These are phyloP conservation scores for Incumbomyces delicatus DNA, from an alignment of 2,329 filamentous ascomycete species.

Conservation along the genomic window DNA sequence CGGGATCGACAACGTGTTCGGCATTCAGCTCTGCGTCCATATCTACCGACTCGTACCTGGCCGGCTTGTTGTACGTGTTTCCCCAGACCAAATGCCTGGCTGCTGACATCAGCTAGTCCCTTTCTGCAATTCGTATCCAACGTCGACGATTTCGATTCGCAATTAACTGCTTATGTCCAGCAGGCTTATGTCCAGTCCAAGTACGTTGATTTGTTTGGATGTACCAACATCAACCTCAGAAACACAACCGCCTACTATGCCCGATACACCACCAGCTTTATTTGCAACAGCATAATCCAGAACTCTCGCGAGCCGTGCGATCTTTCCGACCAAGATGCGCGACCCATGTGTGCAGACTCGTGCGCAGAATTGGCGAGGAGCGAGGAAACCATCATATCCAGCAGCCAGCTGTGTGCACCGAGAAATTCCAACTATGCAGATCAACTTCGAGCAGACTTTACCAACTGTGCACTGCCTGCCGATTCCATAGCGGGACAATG, in stretches of 20 bases:
- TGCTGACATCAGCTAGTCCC: conserved; percentile 47
- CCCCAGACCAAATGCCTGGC: conserved; percentile 13
- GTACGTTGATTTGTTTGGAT: conserved; percentile 74
- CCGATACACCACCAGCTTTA: conserved; percentile 79
- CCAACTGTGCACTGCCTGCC: conserved; percentile 75
- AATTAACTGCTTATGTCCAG: conserved; percentile 62
- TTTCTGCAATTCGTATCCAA: conserved; percentile 78
- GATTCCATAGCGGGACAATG: conserved; percentile 66
- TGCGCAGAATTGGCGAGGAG: conserved; percentile 83
- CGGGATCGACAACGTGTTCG: conserved; percentile 59
- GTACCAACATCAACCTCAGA: conserved; percentile 62
- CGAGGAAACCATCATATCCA: conserved; percentile 73
- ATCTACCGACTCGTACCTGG: conserved; percentile 50
- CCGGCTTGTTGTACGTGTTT: conserved; percentile 55
- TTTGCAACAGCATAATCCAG: conserved; percentile 92
- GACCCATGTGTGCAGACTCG: conserved; percentile 77
- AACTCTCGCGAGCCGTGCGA: conserved; percentile 65
- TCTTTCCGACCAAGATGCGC: conserved; percentile 53
- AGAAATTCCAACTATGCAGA: conserved; percentile 56
- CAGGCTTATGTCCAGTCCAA: conserved; percentile 68
- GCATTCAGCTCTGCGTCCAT: conserved; percentile 65
- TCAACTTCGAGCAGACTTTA: conserved; percentile 85
- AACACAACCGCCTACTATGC: conserved; percentile 80
- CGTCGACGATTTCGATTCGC: conserved; percentile 63
- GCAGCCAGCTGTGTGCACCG: conserved; percentile 60